phyloP scores from a whole-genome alignment of 1,139 yeast species.

The Magnusiomyces suaveolens region DNA sequence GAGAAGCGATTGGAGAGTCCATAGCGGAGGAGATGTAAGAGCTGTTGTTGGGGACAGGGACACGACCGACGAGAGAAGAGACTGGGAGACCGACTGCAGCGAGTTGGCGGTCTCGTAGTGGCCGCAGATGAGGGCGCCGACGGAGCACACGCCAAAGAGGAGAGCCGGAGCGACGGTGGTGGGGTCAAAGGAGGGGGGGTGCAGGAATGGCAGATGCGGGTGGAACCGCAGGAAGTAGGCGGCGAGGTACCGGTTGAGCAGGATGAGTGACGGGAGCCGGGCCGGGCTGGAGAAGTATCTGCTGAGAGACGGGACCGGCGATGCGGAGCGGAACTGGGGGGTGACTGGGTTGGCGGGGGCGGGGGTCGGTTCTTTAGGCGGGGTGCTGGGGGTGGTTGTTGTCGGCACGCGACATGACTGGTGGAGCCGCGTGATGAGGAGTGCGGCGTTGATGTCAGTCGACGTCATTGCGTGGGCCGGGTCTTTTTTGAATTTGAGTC shows the following conservation, averaged over 20 bases:
- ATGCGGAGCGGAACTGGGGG: slow-evolving; percentile 22
- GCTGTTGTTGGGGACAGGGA: slow-evolving; percentile 16
- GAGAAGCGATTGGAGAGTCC: slow-evolving; percentile 29
- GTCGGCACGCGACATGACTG: slow-evolving; percentile 16
- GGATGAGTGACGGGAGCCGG: slow-evolving; percentile 23
- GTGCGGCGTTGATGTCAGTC: slow-evolving; percentile 23
- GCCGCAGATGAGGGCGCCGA: slow-evolving; percentile 30
- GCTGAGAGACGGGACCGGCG: slow-evolving; percentile 17
- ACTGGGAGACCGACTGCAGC: slow-evolving; percentile 25
- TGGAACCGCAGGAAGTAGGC: slow-evolving; percentile 31
- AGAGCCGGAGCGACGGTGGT: slow-evolving; percentile 27
- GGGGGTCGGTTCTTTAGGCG: neutral
- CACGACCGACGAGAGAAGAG: slow-evolving; percentile 19
- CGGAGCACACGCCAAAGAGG: slow-evolving; percentile 29
- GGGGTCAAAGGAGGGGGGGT: slow-evolving; percentile 29
- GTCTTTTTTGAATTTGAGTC: neutral
- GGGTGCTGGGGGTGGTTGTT: neutral
- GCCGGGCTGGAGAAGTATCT: slow-evolving; percentile 9
- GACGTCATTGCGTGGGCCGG: neutral
- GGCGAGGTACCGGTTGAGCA: slow-evolving; percentile 27
- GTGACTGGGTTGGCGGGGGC: neutral
- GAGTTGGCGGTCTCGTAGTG: slow-evolving; percentile 26
- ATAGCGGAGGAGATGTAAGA: slow-evolving; percentile 19
- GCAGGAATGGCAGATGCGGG: slow-evolving; percentile 31
- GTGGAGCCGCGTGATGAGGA: slow-evolving; percentile 27